Percentiles rank a stretch among this genome's conserved stretches.
These are phyloP conservation scores for Paraphoma chrysanthemicola DNA, from an alignment of 2,329 filamentous ascomycete genomes.

Conservation along the genomic window DNA sequence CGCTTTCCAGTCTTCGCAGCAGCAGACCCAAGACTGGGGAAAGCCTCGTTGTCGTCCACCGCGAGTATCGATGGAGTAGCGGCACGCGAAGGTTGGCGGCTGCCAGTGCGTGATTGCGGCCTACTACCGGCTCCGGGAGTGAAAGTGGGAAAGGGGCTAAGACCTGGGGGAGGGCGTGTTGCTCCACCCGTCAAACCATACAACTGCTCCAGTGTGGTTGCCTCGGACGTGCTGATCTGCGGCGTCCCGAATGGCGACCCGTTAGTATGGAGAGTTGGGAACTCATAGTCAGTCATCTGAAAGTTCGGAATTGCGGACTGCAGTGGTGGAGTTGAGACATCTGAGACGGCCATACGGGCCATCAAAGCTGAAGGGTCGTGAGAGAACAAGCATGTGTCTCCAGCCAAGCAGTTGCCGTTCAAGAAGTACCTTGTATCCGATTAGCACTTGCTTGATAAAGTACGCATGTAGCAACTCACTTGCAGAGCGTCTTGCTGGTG, in stretches of 20 bases:
- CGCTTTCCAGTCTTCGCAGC: constrained; percentile 82
- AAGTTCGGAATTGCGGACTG: constrained; percentile 71
- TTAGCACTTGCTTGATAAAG: constrained; percentile 32
- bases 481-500: constrained; percentile 94
- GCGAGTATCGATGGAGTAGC: constrained; percentile 72
- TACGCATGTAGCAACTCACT: constrained; percentile 67
- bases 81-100: constrained; percentile 75
- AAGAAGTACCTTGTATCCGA: constrained; percentile 78
- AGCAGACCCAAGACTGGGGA: constrained; percentile 84
- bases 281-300: constrained; percentile 84
- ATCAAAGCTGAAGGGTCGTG: constrained; percentile 90
- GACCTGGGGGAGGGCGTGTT: constrained; percentile 70
- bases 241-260: constrained; percentile 51
- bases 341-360: constrained; percentile 79
- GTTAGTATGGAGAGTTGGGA: constrained; percentile 72
- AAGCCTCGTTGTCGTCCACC: constrained; percentile 93
- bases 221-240: constrained; percentile 50
- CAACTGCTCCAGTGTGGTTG: constrained; percentile 51
- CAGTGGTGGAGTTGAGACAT: constrained; percentile 68
- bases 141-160: constrained; percentile 68
- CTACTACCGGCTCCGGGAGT: constrained; percentile 65
- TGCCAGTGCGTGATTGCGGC: constrained; percentile 81
- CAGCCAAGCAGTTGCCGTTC: constrained; percentile 92
- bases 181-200: constrained; percentile 45
- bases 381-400: constrained; percentile 93